Conservation (phyloP, 2,329 filamentous ascomycete species). For the Aspergillus latus region DNA sequence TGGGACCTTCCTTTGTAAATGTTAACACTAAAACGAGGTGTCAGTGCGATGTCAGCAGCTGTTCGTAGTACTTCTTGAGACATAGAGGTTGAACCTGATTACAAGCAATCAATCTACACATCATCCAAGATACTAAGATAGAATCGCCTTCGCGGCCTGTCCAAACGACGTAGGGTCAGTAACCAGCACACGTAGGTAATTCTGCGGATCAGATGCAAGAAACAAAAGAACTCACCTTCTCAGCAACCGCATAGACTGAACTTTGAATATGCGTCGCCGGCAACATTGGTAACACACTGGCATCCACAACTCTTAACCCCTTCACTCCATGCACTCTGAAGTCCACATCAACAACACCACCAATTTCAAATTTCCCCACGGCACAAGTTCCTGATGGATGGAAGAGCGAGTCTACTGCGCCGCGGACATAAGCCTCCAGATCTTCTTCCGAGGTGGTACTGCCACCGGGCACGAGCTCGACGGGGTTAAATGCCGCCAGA, state of each 20-base stretch:
- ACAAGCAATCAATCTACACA: no score
- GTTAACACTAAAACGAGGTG: no score
- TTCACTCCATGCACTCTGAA: slow-evolving; percentile 1
- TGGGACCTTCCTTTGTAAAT: no score
- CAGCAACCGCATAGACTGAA: slow-evolving; percentile 12
- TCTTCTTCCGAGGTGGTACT: neutral
- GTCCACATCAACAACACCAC: slow-evolving; percentile 4
- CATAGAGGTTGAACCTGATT: no score
- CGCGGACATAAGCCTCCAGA: slow-evolving; percentile 3
- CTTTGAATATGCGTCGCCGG: slow-evolving; percentile 9
- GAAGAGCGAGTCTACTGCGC: neutral
- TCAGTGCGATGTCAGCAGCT: no score
- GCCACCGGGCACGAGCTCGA: slow-evolving; percentile 1
- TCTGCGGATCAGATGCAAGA: no score
- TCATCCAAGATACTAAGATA: neutral
- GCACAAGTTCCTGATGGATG: slow-evolving; percentile 9
- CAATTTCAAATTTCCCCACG: neutral
- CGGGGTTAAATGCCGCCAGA: neutral
- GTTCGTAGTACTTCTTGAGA: no score
- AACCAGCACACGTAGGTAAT: no score
- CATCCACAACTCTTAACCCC: neutral
- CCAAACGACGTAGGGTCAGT: no score
- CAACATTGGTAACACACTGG: slow-evolving; percentile 7
- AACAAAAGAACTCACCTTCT: slow-evolving; percentile 5
- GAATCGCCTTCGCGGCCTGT: no score